phyloP scores from a whole-genome alignment of 306 rosid species.

The Betula pendula region DNA sequence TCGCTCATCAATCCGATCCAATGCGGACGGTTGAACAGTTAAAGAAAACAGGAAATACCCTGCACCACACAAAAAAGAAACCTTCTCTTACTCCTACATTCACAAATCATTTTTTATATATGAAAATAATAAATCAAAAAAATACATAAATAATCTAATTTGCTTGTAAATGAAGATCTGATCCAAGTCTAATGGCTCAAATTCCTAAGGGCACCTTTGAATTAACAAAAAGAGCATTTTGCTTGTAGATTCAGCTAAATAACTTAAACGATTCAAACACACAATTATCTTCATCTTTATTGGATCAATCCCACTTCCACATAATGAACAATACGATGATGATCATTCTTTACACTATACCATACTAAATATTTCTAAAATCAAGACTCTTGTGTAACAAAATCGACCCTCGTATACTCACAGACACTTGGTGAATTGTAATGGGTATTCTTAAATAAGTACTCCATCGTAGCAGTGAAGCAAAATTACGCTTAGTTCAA shows the following conservation, averaged over 20 bases:
- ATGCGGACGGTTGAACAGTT: conserved; percentile 8
- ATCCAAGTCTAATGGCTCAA: conserved; percentile 6
- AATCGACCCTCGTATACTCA: conserved; percentile 26
- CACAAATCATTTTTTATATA: not conserved
- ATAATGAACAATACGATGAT: not conserved
- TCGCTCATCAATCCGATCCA: conserved; percentile 64
- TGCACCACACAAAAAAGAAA: conserved; percentile 31
- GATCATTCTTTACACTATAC: not conserved
- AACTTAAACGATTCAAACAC: not conserved
- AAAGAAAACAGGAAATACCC: conserved; percentile 30
- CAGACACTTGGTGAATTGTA: not conserved
- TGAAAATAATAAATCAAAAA: not conserved
- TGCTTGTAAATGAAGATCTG: not conserved
- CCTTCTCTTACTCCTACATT: conserved; percentile 25
- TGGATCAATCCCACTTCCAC: not conserved
- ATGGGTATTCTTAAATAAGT: conserved; percentile 17
- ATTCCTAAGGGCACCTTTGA: not conserved
- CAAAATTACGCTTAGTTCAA: conserved; percentile 31
- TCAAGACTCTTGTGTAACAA: conserved; percentile 23
- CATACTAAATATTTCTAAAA: not conserved
- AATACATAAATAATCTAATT: not conserved
- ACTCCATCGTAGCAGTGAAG: conserved; percentile 45
- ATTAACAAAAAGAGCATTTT: not conserved
- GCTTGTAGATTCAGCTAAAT: conserved; percentile 17
- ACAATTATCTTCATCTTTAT: not conserved